Conservation (phyloP, 2,329 filamentous ascomycete genomes). For the Colletotrichum navitas region DNA sequence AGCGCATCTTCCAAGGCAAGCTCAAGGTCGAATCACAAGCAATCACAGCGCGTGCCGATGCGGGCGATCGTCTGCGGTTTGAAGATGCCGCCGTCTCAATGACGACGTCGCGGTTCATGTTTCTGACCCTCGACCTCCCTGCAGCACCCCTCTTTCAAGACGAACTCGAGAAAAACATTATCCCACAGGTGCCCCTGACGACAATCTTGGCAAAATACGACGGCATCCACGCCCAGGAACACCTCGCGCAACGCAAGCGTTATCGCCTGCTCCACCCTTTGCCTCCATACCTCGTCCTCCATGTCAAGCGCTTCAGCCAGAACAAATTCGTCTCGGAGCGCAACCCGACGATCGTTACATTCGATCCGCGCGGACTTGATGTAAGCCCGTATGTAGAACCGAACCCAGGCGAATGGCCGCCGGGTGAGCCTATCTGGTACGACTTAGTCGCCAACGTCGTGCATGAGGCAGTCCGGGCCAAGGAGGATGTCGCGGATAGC, state of each 20-base stretch:
- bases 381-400: constrained; percentile 93
- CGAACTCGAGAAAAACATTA: constrained; percentile 94
- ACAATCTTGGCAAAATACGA: constrained; percentile 93
- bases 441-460: constrained; percentile 96
- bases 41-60: constrained; percentile 91
- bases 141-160: constrained; percentile 96
- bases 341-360: constrained; percentile 98
- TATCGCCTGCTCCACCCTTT: constrained; percentile 92
- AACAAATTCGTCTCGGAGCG: constrained; percentile 98
- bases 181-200: constrained; percentile 88
- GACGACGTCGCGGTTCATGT: constrained; percentile 83
- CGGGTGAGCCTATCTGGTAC: constrained; percentile 89
- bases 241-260: constrained; percentile 86
- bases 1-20: constrained; percentile 92
- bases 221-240: constrained; percentile 87
- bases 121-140: constrained; percentile 93
- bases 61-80: constrained; percentile 88
- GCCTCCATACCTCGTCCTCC: constrained; percentile 90
- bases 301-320: constrained; percentile 95
- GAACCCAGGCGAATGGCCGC: constrained; percentile 76
- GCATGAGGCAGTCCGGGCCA: constrained; percentile 81
- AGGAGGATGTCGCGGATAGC: constrained; percentile 88
- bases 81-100: constrained; percentile 88
- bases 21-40: constrained; percentile 93
- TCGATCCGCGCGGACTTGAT: constrained; percentile 85